Evolutionary conservation across 495 filamentous ascomycete genomes (phyloP).

Genomic region (Talaromyces wortmannii): DNA sequence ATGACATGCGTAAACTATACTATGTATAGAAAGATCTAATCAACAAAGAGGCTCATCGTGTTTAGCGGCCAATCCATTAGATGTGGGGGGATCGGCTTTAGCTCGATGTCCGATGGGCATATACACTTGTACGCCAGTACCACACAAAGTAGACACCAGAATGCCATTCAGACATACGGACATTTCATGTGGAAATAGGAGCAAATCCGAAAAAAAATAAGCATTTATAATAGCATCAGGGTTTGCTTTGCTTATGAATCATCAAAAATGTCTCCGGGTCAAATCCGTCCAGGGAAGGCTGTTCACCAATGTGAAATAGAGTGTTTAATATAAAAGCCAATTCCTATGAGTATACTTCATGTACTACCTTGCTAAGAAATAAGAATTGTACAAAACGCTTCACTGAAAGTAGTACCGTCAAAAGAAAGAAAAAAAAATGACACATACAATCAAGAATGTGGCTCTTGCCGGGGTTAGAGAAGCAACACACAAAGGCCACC

Average conservation of each 20-base stretch:
- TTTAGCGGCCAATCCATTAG: neutral
- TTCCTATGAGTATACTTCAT: neutral
- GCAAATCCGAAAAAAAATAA: neutral
- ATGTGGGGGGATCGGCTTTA: neutral
- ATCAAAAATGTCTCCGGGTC: neutral
- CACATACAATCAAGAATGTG: conserved; percentile 8
- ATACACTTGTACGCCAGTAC: too few relatives aligned
- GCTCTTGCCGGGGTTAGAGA: conserved; percentile 9
- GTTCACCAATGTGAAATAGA: neutral
- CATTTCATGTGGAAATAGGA: neutral
- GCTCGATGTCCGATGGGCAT: neutral
- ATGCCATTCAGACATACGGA: neutral
- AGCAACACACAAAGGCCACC: neutral
- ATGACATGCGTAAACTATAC: too few relatives aligned
- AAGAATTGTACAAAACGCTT: neutral
- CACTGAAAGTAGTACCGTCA: neutral
- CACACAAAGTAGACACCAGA: neutral
- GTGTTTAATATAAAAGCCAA: neutral
- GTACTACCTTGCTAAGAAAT: neutral
- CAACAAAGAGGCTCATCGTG: too few relatives aligned
- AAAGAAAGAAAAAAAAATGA: conserved; percentile 2
- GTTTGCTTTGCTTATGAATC: neutral
- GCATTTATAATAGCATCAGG: neutral
- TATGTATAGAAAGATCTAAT: too few relatives aligned
- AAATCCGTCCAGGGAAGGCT: neutral